Evolutionary conservation across 2,329 filamentous ascomycete species (phyloP).

Genomic region (Colletotrichum eleusines): DNA sequence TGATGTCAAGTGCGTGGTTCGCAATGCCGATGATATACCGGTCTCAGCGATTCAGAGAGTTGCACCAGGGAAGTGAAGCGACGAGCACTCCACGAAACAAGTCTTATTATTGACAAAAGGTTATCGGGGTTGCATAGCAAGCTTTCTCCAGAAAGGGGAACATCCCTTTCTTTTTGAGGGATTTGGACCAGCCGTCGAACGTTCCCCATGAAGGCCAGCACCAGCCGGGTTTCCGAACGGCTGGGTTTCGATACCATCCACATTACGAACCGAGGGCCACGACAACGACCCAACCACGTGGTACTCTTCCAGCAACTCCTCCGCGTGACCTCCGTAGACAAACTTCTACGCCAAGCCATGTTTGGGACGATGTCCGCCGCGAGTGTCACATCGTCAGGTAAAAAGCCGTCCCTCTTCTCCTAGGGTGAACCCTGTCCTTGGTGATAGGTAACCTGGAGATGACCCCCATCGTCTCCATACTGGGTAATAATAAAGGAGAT

Average conservation of each 20-base stretch:
- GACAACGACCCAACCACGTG: neutral
- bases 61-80: neutral
- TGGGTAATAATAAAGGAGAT: conserved; percentile 1
- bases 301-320: neutral
- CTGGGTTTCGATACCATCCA: neutral
- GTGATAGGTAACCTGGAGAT: neutral
- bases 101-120: neutral
- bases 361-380: neutral
- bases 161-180: neutral
- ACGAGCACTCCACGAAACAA: neutral
- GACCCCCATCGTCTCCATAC: too few species aligned
- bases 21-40: neutral
- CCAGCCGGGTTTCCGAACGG: neutral
- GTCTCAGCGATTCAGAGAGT: neutral
- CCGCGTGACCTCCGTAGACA: neutral
- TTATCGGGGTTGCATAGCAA: neutral
- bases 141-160: neutral
- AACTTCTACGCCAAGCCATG: neutral
- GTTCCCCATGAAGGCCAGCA: neutral
- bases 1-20: neutral
- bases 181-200: too few species aligned
- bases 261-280: neutral
- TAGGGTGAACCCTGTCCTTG: neutral
- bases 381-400: neutral
- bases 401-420: neutral